Base-by-base conservation (phyloP, 768 basidiomycete species). In the Mycena sanguinolenta region DNA sequence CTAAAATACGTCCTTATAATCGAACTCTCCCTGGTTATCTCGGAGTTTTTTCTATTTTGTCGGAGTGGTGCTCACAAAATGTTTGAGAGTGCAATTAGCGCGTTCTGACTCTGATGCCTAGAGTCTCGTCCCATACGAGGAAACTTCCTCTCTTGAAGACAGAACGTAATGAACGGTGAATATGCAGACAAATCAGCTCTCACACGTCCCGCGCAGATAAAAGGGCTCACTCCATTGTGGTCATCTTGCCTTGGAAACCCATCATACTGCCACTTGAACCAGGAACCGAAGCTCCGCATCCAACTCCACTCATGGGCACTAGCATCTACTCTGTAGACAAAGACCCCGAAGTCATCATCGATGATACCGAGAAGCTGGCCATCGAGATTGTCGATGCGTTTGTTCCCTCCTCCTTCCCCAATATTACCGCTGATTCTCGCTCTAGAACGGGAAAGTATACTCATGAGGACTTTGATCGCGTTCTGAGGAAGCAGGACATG, bases 401-500 rank as follows among this genome's bases (percentile, higher is more conserved):
- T 10, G 55, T 57, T 57, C 55, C 55, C 55, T 57, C 34, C 14
- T 32, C 12, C 19, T 34, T n/a, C n/a, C n/a, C n/a, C n/a, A 32
- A n/a, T 21, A n/a, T 4, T 57, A 23, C 30, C n/a, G 5, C 21
- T n/a, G n/a, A 4, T 13, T 32, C 55, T 34, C 32, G 19, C 6
- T 34, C 32, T 55, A 57, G 55, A 57, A 57, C 55, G 10, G 55
- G 38, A 38, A 38, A 57, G 19, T 57, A 57, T 25, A 57, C 39
- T n/a, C 60, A 36, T 3, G 44, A 46, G 28, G 60, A 49, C 60
- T 61, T 61, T 36, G 32, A 61, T 32, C 60, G 60, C 30, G 46
- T 61, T 23, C 60, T 49, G 30, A 49, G 44, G 16, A 61, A 61
- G 44, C 60, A 61, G 60, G 60, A 49, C 30, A 14, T 30, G 60